Conservation (phyloP, 305 asterid genomes). For the Fraxinus latifolia region DNA sequence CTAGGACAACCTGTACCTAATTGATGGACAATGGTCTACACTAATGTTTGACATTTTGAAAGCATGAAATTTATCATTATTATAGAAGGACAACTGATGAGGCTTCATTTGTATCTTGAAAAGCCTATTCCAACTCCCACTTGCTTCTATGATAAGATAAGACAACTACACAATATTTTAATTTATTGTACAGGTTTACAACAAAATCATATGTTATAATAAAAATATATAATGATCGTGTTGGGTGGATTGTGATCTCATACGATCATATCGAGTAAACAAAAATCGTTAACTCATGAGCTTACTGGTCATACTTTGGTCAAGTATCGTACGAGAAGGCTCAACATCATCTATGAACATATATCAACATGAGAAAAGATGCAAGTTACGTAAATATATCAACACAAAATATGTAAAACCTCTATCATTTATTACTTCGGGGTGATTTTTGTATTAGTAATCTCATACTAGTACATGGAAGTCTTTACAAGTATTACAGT, state of each 20-base stretch:
- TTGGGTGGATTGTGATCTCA: background rate
- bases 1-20: background rate
- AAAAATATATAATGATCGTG: background rate
- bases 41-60: background rate
- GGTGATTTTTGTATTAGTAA: background rate
- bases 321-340: background rate
- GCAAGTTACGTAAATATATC: background rate
- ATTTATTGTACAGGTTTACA: background rate
- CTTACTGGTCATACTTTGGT: background rate
- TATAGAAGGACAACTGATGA: background rate
- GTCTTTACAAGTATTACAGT: conserved; percentile 18
- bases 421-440: background rate
- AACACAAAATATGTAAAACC: background rate
- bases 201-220: background rate
- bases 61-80: background rate
- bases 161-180: background rate
- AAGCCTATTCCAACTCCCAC: background rate
- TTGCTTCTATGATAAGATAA: background rate
- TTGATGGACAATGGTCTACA: background rate
- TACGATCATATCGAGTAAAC: background rate
- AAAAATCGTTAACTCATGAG: background rate
- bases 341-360: background rate
- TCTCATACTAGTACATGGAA: background rate
- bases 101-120: background rate
- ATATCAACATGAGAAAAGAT: background rate